phyloP scores from a whole-genome alignment of 306 rosid species.

The Bauhinia variegata region DNA sequence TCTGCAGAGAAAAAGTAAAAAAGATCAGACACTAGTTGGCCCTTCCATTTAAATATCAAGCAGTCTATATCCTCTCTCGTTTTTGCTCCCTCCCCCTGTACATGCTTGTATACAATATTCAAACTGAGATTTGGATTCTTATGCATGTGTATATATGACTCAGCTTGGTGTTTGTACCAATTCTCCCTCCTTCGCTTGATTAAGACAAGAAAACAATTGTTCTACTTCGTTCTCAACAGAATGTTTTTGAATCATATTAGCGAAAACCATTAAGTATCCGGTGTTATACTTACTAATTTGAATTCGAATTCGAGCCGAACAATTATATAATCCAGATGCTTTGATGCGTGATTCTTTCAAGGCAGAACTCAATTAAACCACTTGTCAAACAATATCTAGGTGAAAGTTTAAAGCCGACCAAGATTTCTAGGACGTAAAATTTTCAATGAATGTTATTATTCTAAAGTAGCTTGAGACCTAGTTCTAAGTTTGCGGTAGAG shows the following conservation, averaged over 20 bases:
- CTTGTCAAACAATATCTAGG: no score
- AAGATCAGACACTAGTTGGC: constrained; percentile 40
- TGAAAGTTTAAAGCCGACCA: no score
- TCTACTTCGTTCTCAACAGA: not conserved
- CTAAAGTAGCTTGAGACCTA: no score
- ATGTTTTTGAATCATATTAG: not conserved
- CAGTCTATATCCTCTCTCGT: constrained; percentile 37
- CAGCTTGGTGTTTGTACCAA: constrained; percentile 22
- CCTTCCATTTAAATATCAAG: constrained; percentile 40
- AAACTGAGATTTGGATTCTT: constrained; percentile 35
- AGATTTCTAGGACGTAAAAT: no score
- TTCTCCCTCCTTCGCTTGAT: constrained; percentile 1
- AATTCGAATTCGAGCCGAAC: no score
- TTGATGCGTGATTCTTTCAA: no score
- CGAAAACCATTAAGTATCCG: no score
- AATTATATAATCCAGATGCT: not conserved
- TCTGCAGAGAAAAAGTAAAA: constrained; percentile 45
- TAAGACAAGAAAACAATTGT: not conserved
- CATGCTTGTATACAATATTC: constrained; percentile 39
- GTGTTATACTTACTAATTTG: no score
- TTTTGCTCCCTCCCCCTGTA: constrained; percentile 44
- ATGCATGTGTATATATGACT: constrained; percentile 27
- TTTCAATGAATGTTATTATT: no score
- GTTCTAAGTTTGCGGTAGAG: not conserved
- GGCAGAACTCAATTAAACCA: no score